Base-by-base conservation (phyloP, 352 stramenopile genomes). In the Pythium volutum region DNA sequence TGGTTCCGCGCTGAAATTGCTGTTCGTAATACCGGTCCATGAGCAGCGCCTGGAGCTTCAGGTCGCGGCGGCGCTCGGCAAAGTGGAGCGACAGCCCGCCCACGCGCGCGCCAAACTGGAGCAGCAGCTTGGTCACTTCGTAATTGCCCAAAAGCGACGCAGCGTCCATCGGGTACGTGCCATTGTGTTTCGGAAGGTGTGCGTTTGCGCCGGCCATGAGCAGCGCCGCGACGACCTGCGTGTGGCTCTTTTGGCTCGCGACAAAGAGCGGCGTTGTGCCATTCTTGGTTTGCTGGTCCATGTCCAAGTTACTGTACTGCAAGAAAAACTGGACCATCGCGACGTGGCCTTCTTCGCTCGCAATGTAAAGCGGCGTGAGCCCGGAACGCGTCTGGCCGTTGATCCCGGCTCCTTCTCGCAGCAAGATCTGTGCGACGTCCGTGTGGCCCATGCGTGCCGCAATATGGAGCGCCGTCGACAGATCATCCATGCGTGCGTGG, bases 401-500 rank as follows among this genome's bases (percentile, higher is more conserved):
- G 49, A 89, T 59, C 47, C 68, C 59, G 29, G 81, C 76, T 9
- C 81, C 81, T 38, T 71, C 67, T n/a, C 59, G 67, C 0, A 93
- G 67, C 38, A 93, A 63, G 23, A 82, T 66, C 10, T 62, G 67
- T 3, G 73, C 77, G 23, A 91, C 81, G 20, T 59, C 55, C 12
- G 80, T 70, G 46, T 89, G 78, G 11, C 86, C 86, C 84, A 95
- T 93, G 11, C 84, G 84, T 10, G 82, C 82, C 14, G 82, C 81
- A 64, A 95, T 95, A 58, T 95, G 86, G 46, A 95, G 64, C 20
- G 86, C 82, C 0, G 84, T 90, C 18, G 80, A 90, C 41, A 81
- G 58, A 23, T 93, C 86, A 25, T 88, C 77, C 84, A 93, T 93
- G 29, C 73, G 81, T 1, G 76, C 70, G 56, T 89, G 66, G 23